Evolutionary conservation across 345 rosid species (phyloP), one percentile per base, ranked within the genome.

Genomic region (Corchorus capsularis): DNA sequence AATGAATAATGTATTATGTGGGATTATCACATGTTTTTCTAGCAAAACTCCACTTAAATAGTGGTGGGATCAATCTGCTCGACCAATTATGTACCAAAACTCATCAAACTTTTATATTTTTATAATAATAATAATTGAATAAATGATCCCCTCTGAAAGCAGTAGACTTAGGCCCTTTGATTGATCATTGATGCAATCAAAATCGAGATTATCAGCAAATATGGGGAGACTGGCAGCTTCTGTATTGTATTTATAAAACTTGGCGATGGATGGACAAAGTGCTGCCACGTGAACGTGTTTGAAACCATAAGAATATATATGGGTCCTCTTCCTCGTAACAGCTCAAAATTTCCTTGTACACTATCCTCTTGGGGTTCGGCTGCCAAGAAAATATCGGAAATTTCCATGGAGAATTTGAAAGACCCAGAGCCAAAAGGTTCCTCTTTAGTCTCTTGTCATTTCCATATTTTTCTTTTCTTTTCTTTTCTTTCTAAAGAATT

Each of bases 371-470:
- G 12, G 39, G 3, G 71, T 1, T 46, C 22, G 39, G 39, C 37
- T 66, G 54, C 55, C 55, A 66, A 45, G 54, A 67, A 45, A 67
- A 67, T 67, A n/a, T 66, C 71, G 20, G 71, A 66, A 12, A 20
- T 66, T 45, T 67, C 71, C 55, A 46, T 6, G 39, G 39, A 22
- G 37, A 46, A 22, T 45, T n/a, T 47, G 35, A 15, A 46, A 12
- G 1, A 67, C 52, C 39, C 71, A 47, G 10, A 45, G 47, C 47
- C 10, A 45, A 10, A 67, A 46, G 71, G 71, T 67, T 46, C 46
- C 39, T 67, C 53, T 20, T 67, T 67, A n/a, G 6, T 32, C n/a
- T 65, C 53, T 20, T 11, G 16, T 41, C 34, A 5, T 2, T 19
- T 56, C 7, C 20, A 15, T 54, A 17, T 50, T 17, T 67, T 4